Conservation (phyloP, 164 flowering plant species). For the Cinnamomum chago region DNA sequence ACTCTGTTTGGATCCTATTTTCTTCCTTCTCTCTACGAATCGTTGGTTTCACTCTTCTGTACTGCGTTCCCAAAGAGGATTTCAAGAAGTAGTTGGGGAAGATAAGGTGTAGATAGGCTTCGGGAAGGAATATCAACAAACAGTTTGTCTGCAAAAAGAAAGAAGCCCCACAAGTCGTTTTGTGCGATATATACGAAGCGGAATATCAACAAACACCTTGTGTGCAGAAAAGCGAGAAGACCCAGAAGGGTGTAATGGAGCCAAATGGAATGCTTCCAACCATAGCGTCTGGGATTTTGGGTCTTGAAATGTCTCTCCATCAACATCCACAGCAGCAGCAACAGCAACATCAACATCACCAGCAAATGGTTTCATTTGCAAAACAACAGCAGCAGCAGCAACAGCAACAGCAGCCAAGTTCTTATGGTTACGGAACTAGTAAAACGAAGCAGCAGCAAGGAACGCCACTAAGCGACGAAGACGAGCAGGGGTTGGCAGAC, state of each 20-base stretch:
- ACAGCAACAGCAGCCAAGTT: background rate
- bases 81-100: background rate
- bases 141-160: background rate
- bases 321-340: constrained; percentile 22
- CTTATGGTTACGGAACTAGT: constrained; percentile 13
- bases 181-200: background rate
- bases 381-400: constrained; percentile 14
- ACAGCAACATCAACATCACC: constrained; percentile 12
- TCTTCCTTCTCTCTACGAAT: background rate
- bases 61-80: background rate
- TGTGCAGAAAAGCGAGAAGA: background rate
- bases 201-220: background rate
- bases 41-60: background rate
- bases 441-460: constrained; percentile 7
- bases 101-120: background rate
- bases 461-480: constrained; percentile 20
- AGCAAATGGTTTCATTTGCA: constrained; percentile 17
- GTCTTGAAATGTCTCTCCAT: constrained; percentile 30
- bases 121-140: background rate
- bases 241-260: constrained; percentile 16
- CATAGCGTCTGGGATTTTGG: constrained; percentile 25
- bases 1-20: background rate
- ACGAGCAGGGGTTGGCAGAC: constrained; percentile 29
- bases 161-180: background rate
- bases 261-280: constrained; percentile 13